Conservation (phyloP, 192 early-diverging fungal genomes). For the Backusella parvicylindrica region DNA sequence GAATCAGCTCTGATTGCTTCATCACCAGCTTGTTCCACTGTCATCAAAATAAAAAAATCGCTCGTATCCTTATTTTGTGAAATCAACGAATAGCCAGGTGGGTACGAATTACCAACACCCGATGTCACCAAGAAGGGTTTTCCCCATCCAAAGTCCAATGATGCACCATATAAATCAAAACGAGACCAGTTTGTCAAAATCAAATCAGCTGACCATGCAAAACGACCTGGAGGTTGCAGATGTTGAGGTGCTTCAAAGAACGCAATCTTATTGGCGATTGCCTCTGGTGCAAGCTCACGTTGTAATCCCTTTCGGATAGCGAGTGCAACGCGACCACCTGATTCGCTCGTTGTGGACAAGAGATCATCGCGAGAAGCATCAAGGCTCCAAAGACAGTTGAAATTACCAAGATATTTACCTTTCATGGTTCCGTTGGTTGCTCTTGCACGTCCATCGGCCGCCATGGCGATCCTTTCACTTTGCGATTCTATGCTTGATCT, state of each 20-base stretch:
- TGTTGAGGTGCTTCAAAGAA: constrained; percentile 31
- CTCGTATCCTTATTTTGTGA: constrained; percentile 32
- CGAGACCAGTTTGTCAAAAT: constrained; percentile 39
- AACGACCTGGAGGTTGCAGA: constrained; percentile 29
- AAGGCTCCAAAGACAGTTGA: constrained; percentile 30
- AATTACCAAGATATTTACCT: constrained; percentile 37
- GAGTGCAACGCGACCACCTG: constrained; percentile 29
- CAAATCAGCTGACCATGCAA: constrained; percentile 28
- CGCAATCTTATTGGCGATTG: constrained; percentile 32
- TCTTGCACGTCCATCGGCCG: constrained; percentile 32
- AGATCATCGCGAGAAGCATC: constrained; percentile 27
- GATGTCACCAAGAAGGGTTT: constrained; percentile 25
- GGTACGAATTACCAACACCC: constrained; percentile 20
- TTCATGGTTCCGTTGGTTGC: constrained; percentile 28
- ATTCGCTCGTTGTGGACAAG: constrained; percentile 12
- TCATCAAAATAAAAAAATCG: constrained; percentile 27
- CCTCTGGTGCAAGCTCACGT: constrained; percentile 27
- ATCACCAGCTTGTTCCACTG: constrained; percentile 16
- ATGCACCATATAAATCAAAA: constrained; percentile 36
- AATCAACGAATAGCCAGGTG: constrained; percentile 34
- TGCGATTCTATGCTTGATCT: constrained; percentile 25
- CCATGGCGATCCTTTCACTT: constrained; percentile 8
- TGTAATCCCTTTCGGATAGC: constrained; percentile 24
- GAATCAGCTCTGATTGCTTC: neutral
- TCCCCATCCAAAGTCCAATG: constrained; percentile 37